Evolutionary conservation across 1,284 basidiomycete species (phyloP).

Genomic region (Ustilago nuda): DNA sequence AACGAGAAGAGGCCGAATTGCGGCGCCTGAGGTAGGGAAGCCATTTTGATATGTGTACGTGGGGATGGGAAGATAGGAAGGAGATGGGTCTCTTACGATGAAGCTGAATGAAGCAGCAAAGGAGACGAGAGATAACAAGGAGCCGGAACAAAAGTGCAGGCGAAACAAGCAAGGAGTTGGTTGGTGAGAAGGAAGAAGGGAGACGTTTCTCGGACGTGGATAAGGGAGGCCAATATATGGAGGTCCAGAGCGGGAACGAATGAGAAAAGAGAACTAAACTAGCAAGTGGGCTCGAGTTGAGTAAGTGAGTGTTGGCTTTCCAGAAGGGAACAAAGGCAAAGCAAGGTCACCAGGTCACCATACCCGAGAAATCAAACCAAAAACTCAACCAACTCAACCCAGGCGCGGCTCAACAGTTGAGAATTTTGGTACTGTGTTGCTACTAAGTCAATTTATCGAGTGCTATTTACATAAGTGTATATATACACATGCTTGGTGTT

Average conservation of each 20-base stretch:
- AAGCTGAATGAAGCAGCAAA: conserved; percentile 3
- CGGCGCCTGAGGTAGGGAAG: conserved; percentile 52
- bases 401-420: conserved; percentile 17
- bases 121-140: conserved; percentile 1
- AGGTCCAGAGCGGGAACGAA: conserved; percentile 1
- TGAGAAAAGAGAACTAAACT: neutral
- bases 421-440: too few species aligned
- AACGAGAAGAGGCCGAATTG: conserved; percentile 57
- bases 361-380: conserved; percentile 16
- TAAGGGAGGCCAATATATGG: conserved; percentile 10
- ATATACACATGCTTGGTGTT: too few species aligned
- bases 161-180: conserved; percentile 5
- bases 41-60: conserved; percentile 27
- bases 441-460: too few species aligned
- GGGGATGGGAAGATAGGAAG: neutral
- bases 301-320: neutral
- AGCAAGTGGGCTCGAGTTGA: neutral
- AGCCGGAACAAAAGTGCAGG: conserved; percentile 1
- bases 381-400: neutral
- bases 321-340: neutral
- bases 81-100: neutral
- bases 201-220: neutral
- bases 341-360: conserved; percentile 14
- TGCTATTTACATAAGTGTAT: too few species aligned
- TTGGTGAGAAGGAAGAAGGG: neutral